These are phyloP conservation scores for Aspergillus carlsbadensis DNA, from an alignment of 495 filamentous ascomycete species.

Conservation along the genomic window DNA sequence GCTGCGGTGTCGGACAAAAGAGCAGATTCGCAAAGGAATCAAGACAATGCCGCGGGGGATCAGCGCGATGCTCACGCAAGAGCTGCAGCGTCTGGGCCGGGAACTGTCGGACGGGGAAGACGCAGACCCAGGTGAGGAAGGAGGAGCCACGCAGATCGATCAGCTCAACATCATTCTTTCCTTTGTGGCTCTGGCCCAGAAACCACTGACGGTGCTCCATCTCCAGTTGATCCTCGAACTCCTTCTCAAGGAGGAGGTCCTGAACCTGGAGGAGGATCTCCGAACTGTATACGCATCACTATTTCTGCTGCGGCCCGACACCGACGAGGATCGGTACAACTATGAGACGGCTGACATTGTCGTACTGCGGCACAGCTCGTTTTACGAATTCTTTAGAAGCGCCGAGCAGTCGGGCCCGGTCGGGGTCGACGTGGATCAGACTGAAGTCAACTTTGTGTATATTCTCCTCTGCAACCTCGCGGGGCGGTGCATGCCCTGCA, in stretches of 20 bases:
- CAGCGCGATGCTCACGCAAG: slow-evolving; percentile 13
- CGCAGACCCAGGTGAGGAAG: not conserved
- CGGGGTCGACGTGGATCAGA: not conserved
- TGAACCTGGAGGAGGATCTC: slow-evolving; percentile 3
- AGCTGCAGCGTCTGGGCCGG: slow-evolving; percentile 13
- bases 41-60: slow-evolving; percentile 13
- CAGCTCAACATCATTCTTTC: slow-evolving; percentile 13
- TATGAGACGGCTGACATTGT: not conserved
- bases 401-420: not conserved
- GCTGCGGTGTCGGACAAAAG: slow-evolving; percentile 14
- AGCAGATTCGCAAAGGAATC: slow-evolving; percentile 15
- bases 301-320: not conserved
- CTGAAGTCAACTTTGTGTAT: not conserved
- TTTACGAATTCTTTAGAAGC: not conserved
- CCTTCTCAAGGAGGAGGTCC: not conserved
- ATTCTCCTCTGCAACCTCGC: not conserved
- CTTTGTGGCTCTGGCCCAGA: slow-evolving; percentile 16
- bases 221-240: slow-evolving; percentile 5
- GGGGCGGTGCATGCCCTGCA: no score
- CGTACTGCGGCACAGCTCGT: not conserved
- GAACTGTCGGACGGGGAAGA: slow-evolving; percentile 2
- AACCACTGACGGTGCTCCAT: slow-evolving; percentile 5
- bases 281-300: slow-evolving; percentile 5
- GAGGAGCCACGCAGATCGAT: not conserved
- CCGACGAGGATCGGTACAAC: not conserved